Base-by-base conservation (phyloP, 2,329 filamentous ascomycete genomes). In the Parastagonospora avenae region DNA sequence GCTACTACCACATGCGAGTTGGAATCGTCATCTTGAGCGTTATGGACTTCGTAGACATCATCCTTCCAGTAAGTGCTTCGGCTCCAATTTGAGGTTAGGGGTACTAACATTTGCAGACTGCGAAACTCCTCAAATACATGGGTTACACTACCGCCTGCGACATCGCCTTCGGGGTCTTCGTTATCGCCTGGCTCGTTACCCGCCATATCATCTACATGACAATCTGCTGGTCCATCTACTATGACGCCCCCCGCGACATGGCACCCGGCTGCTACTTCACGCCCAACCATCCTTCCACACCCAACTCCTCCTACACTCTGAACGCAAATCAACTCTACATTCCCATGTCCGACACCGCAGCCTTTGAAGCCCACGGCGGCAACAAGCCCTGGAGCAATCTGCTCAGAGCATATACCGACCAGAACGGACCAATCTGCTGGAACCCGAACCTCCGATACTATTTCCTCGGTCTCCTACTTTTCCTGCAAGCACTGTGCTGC, bases 1-100 rank as follows among this genome's bases (percentile, higher is more conserved):
- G 86, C 60, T 96, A 95, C 72, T 87, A 93, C 68, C 87, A 91
- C 69, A 95, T 89, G 49, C 88, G 90, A 40, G 90, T 96, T 27
- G 93, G 91, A 47, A 94, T 92, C 67, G 82, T 96, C 41, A 91
- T 97, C 54, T 79, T 99, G 43, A 88, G 91, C 46, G 82, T 96
- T 59, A 97, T 97, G 92, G 94, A 99, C 68, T 82, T 96, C 45
- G 91, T 95, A 40, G 94, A 97, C 69, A 82, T 96, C 43, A 82
- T 96, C 54, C 82, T 99, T 35, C 89, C 93, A 38, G 91, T 96
- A 60, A 61, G 64, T 29, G 29, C 19, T 19, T 1, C 9, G 10
- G n/a, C 9, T 5, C 1, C 10, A 14, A 8, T 31, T 19, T 7
- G 10, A 33, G 30, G 16, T 27, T 6, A 35, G n/a, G 14, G 4